These are phyloP conservation scores for Circinella minor DNA, from an alignment of 371 early-diverging fungal genomes.

Conservation along the genomic window DNA sequence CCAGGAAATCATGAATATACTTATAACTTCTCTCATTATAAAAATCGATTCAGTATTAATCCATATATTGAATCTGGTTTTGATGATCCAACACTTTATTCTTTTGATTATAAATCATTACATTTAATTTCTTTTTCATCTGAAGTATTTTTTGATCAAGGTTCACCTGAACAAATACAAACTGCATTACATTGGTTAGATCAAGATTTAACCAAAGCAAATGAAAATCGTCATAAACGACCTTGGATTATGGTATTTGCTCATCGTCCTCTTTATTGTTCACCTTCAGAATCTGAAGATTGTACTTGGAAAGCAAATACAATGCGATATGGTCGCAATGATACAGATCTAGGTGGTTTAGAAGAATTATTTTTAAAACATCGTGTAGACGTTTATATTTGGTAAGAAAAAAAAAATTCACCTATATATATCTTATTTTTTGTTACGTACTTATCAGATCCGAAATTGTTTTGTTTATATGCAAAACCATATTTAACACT, in stretches of 20 bases:
- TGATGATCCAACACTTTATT: conserved; percentile 25
- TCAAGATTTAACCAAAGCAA: conserved; percentile 30
- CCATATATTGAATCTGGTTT: conserved; percentile 26
- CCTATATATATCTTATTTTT: not conserved
- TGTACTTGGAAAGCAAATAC: conserved; percentile 16
- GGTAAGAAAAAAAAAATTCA: conserved; percentile 9
- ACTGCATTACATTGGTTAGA: conserved; percentile 38
- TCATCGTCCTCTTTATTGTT: conserved; percentile 33
- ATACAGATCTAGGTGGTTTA: conserved; percentile 13
- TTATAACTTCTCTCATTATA: conserved; percentile 34
- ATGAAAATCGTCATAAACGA: conserved; percentile 4
- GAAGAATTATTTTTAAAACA: conserved; percentile 20
- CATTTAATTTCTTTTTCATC: conserved; percentile 26
- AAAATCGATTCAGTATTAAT: conserved; percentile 27
- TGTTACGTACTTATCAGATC: not conserved
- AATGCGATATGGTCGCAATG: conserved; percentile 15
- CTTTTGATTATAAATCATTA: conserved; percentile 28
- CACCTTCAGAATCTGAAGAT: conserved; percentile 13
- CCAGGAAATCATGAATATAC: conserved; percentile 31
- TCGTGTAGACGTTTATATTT: conserved; percentile 26
- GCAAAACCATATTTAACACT: no score
- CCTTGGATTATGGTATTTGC: conserved; percentile 38
- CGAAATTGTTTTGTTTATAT: no score
- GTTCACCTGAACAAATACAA: conserved; percentile 23
- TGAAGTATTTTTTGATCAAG: conserved; percentile 26